Base-by-base conservation (phyloP, 345 rosid genomes). In the Populus ilicifolia region DNA sequence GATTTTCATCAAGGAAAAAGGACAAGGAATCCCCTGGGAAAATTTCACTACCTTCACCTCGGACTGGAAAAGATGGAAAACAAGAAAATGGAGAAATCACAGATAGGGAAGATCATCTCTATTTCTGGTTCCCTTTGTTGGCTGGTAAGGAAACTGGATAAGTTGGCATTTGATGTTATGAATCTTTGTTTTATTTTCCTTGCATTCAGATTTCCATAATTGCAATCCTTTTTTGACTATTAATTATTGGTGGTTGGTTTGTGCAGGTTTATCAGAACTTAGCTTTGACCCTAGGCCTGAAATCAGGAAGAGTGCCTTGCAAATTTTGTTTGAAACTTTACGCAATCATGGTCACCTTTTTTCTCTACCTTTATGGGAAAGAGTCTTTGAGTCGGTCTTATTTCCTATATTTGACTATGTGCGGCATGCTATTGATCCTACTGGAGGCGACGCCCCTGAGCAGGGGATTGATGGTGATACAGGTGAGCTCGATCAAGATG, bases 231-330 rank as follows among this genome's bases (percentile, higher is more conserved):
- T 59, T 44, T 69, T 17, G 11, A 30, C 13, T 17, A 36, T 43
- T 43, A 61, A 75, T 48, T 63, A 25, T 20, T 48, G 50, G 43
- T 46, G 25, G 2, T 20, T 79, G 17, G 30, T 62, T 61, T 76
- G 29, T 85, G 78, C 97, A 96, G 99, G 99, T 83, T 87, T 96
- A 71, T 92, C 98, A 35, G 99, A 96, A 83, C 99, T 96, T 77
- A 96, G 98, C 87, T 93, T 96, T 81, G 98, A 96, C 83, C 97
- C 97, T 71, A 88, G 99, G 85, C 95, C 98, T 76, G 99, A 96
- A 77, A 93, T 96, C 84, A 92, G 99, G 89, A 92, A 91, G 87
- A 89, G 95, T 73, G 97, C 99, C 76, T 86, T 96, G 52, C 94
- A 96, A 85, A 91, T 96, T 79, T 76, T 96, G 79, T 96, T 96